Evolutionary conservation across 257 asterid genomes (phyloP), one percentile per base, ranked within the genome.

Genomic region (Lantana camara): DNA sequence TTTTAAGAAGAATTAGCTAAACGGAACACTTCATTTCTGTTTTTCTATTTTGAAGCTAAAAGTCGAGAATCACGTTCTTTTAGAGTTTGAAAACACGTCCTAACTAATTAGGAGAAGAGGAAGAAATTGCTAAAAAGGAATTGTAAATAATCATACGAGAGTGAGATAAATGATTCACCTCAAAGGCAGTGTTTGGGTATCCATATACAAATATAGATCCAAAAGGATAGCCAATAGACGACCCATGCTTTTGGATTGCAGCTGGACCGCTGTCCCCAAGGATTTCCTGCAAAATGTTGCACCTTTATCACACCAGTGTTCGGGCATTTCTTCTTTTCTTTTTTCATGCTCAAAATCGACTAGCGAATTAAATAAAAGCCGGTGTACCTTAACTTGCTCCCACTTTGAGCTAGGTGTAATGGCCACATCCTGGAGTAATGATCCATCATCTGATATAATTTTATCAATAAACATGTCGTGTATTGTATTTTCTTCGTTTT

Each of bases 161-260:
- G n/a, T 27, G 42, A 29, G 21, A 19, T 51, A 50, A 51, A 51
- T 32, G 47, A 38, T 38, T 72, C 67, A 89, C 96, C 96, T 89
- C 95, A 42, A 89, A 82, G 60, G 96, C 95, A 62, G 77, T 68
- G 68, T 89, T 79, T 53, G 77, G 96, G 70, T 86, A 89, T 22
- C 95, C 96, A 80, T 86, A 89, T 7, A 89, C 96, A 66, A 84
- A 79, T 46, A 95, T 89, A 57, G 95, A 80, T 60, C 96, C 96
- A 69, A 89, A 89, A n/a, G 92, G 96, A 68, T 89, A 84, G 69
- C 84, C n/a, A n/a, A n/a, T 82, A 10, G 86, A 67, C 47, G 93
- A 89, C 65, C 96, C 96, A 60, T 86, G 96, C 24, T 93, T 84
- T 75, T 86, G 95, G 22, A 89, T 82, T 64, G 95, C 95, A 34